Conservation (phyloP, 2,329 filamentous ascomycete species). For the Aspergillus glaucus region DNA sequence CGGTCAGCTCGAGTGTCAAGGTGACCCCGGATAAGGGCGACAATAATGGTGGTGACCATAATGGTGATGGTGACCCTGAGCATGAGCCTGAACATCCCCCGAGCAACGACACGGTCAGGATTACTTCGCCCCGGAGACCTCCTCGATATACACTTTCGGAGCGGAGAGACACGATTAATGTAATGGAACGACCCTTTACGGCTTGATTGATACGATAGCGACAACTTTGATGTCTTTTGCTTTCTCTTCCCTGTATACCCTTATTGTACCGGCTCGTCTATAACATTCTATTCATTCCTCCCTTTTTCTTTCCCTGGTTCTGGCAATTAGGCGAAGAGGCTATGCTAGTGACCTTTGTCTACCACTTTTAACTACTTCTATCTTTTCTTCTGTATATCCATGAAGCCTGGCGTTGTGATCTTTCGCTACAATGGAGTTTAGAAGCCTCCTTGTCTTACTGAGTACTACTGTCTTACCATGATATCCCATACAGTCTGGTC, state of each 20-base stretch:
- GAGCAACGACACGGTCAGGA: conserved; percentile 24
- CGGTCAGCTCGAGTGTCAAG: conserved; percentile 38
- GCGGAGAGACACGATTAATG: conserved; percentile 5
- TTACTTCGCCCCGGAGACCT: conserved; percentile 9
- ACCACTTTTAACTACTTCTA: no score
- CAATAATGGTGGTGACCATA: conserved; percentile 22
- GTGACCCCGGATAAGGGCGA: conserved; percentile 32
- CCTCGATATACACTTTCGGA: conserved; percentile 8
- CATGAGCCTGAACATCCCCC: conserved; percentile 12
- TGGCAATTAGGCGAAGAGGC: neutral
- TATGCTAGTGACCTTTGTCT: no score
- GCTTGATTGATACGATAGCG: conserved; percentile 23
- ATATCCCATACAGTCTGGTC: no score
- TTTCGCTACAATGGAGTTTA: no score
- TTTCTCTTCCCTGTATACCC: conserved; percentile 5
- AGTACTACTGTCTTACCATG: no score
- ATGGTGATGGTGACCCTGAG: conserved; percentile 11
- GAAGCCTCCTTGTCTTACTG: no score
- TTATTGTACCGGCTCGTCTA: conserved; percentile 2
- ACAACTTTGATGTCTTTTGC: conserved; percentile 4
- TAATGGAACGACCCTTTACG: conserved; percentile 22
- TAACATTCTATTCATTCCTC: conserved; percentile 4
- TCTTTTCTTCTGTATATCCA: no score
- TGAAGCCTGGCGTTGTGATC: no score
- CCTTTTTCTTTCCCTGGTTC: conserved; percentile 1